Evolutionary conservation across 2,329 filamentous ascomycete species (phyloP), one percentile per base, ranked within the genome.

Genomic region (Colletotrichum orchidophilum): DNA sequence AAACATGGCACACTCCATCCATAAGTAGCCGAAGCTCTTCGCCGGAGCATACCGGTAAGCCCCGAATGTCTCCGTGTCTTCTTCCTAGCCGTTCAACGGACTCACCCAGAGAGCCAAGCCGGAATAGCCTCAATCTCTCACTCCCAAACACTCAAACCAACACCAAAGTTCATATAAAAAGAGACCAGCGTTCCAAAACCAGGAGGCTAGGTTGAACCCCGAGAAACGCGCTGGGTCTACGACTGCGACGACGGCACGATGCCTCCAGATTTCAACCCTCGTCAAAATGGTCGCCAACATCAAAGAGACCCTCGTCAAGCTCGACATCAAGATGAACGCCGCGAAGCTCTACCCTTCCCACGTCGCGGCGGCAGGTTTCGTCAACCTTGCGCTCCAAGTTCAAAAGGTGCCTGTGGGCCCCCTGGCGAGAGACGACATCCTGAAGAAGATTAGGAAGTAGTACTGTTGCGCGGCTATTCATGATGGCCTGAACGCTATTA

Each of bases 191-290:
- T 78, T 80, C 33, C 86, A 85, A 78, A 79, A 18, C 87, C 87
- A 0, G 87, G 87, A 35, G 87, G 87, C 35, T 90, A 85, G 81
- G 82, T 89, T 60, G 87, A 90, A 75, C 85, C 84, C 1, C 87
- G 88, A 71, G 87, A 89, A 74, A 76, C 81, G 12, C 80, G 83
- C 70, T 78, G 80, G 60, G 66, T 71, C 0, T 74, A 84, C 33
- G 72, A 74, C 27, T 86, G 81, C 70, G 87, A 88, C 73, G 86
- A 88, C 72, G 82, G 75, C n/a, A 86, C 82, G 9, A 79, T 88
- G 63, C 63, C 77, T 3, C 75, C 75, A 0, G 77, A 84, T 21
- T 81, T 78, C n/a, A 77, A 77, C 83, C 0, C 68, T 64, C 1
- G 13, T 58, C 5, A 39, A 42, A n/a, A 71, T 71, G 68, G 64